Evolutionary conservation across 148 eudicot genomes (phyloP).

Genomic region (Rhododendron williamsianum): DNA sequence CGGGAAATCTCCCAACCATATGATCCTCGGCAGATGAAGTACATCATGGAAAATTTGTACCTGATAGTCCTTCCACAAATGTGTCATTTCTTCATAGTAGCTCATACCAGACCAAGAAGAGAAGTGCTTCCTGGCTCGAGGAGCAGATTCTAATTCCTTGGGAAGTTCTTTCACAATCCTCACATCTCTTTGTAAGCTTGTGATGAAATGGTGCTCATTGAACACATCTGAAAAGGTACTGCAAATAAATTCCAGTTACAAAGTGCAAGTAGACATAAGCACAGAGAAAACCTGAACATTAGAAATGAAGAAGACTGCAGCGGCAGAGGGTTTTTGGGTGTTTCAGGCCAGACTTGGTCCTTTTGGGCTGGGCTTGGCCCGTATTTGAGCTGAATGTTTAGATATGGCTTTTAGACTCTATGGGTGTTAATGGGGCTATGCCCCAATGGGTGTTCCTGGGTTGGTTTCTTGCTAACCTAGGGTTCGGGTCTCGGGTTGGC

Average conservation of each 20-base stretch:
- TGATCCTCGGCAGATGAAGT: neutral
- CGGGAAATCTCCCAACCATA: neutral
- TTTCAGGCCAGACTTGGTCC: too few species aligned
- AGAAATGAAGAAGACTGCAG: neutral
- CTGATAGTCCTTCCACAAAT: slow-evolving; percentile 73
- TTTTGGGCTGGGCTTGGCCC: too few species aligned
- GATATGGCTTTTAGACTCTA: too few species aligned
- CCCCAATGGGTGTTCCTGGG: too few species aligned
- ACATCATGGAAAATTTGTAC: slow-evolving; percentile 22
- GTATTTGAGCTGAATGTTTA: too few species aligned
- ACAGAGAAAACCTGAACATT: neutral
- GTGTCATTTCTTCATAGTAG: slow-evolving; percentile 77
- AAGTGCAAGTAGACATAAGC: neutral
- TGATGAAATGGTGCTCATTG: slow-evolving; percentile 64
- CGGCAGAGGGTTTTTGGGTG: too few species aligned
- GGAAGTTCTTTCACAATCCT: slow-evolving; percentile 76
- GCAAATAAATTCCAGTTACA: slow-evolving; percentile 22
- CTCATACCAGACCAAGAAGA: slow-evolving; percentile 73
- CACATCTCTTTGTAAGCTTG: slow-evolving; percentile 61
- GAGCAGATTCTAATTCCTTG: slow-evolving; percentile 55
- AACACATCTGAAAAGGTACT: slow-evolving; percentile 80
- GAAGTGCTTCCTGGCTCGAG: slow-evolving; percentile 91
- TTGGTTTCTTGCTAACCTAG: too few species aligned
- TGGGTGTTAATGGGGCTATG: too few species aligned
- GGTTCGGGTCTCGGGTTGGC: too few species aligned